Percentiles rank a stretch among this genome's conserved stretches.
These are phyloP conservation scores for Naumovozyma baii DNA, from an alignment of 805 yeast species.

Conservation along the genomic window DNA sequence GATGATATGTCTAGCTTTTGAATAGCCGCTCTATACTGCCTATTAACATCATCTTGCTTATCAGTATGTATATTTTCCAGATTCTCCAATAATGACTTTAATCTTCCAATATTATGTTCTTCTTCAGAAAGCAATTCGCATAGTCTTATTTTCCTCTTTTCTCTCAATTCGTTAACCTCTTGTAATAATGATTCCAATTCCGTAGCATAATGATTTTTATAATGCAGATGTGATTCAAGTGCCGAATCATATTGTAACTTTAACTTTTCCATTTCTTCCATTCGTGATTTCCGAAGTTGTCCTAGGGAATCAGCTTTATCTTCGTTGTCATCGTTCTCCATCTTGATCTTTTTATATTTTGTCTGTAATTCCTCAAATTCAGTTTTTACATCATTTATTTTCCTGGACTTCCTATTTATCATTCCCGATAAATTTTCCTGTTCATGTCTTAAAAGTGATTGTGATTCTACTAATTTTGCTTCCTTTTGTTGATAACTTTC, in stretches of 20 bases:
- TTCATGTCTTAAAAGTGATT: conserved; percentile 64
- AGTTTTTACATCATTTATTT: conserved; percentile 43
- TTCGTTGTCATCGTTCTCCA: background rate
- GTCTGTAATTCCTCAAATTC: conserved; percentile 4
- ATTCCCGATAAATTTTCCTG: conserved; percentile 37
- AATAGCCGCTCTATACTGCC: background rate
- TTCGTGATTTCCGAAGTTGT: background rate
- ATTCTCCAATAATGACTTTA: background rate
- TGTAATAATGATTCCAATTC: conserved; percentile 13
- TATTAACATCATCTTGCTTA: background rate
- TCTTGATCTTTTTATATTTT: background rate
- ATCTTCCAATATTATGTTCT: conserved; percentile 6
- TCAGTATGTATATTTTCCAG: background rate
- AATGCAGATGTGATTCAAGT: conserved; percentile 18
- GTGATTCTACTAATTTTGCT: conserved; percentile 41
- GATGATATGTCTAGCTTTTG: background rate
- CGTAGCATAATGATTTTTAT: conserved; percentile 15
- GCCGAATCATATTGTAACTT: conserved; percentile 16
- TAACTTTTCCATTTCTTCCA: conserved; percentile 2
- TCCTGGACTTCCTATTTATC: conserved; percentile 50
- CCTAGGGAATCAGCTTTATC: conserved; percentile 6
- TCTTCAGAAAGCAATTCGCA: conserved; percentile 9
- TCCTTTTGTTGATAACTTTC: conserved; percentile 36
- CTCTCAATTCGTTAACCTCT: conserved; percentile 2
- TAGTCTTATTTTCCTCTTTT: background rate